A percentile compares a stretch with the other conserved stretches of the same genome.
phyloP scores from a whole-genome alignment of 768 basidiomycete species.

The Mycena indigotica region DNA sequence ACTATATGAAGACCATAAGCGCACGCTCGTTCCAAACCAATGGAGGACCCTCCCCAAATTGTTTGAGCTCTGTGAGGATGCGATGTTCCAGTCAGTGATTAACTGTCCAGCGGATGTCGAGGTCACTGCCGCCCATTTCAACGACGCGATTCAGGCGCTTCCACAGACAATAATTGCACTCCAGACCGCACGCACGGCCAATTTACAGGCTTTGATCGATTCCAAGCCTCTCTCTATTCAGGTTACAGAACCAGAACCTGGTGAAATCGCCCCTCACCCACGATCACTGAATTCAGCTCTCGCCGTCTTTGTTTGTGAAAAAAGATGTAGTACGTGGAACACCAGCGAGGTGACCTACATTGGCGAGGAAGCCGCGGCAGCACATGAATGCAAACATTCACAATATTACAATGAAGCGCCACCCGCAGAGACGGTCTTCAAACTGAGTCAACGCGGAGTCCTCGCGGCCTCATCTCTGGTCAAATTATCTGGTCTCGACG shows the following conservation, averaged over 20 bases:
- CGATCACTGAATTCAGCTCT: not conserved
- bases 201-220: not conserved
- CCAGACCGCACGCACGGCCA: not conserved
- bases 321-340: not conserved
- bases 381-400: constrained; percentile 2
- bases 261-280: not conserved
- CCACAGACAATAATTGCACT: constrained; percentile 2
- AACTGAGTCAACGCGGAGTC: constrained; percentile 2
- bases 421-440: constrained; percentile 6
- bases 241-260: not conserved
- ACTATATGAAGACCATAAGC: constrained; percentile 24
- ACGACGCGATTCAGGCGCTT: constrained; percentile 1
- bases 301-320: not conserved
- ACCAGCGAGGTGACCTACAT: not conserved
- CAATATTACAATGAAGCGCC: not conserved
- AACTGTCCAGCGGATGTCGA: constrained; percentile 6
- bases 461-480: constrained; percentile 7
- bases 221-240: not conserved
- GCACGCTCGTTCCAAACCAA: constrained; percentile 25
- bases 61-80: constrained; percentile 15
- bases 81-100: constrained; percentile 8
- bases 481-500: constrained; percentile 1
- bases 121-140: constrained; percentile 7
- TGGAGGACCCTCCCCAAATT: constrained; percentile 28
- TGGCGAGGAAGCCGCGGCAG: constrained; percentile 3